Evolutionary conservation across 2,329 filamentous ascomycete species (phyloP).

Genomic region (Exserohilum rostratum): DNA sequence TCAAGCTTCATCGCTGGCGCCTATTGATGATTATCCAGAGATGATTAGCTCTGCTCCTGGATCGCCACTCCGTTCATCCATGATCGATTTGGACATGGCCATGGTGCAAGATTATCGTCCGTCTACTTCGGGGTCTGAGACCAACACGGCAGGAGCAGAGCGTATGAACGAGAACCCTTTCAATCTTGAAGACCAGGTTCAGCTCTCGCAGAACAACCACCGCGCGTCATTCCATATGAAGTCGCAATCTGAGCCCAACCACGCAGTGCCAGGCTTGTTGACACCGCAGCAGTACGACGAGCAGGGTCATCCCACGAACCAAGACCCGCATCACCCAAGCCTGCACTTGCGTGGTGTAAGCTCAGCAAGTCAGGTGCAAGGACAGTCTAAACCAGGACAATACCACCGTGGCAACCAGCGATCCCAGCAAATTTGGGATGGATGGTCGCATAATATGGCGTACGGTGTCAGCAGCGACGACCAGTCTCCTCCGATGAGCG

Average conservation of each 20-base stretch:
- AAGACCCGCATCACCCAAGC: constrained; percentile 35
- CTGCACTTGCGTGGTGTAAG: constrained; percentile 45
- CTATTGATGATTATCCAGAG: constrained; percentile 48
- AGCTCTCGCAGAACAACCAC: constrained; percentile 47
- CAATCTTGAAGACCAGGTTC: constrained; percentile 55
- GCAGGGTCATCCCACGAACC: constrained; percentile 40
- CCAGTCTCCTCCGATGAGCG: constrained; percentile 39
- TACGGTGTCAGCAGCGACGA: constrained; percentile 41
- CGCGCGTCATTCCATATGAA: constrained; percentile 49
- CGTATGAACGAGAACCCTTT: constrained; percentile 56
- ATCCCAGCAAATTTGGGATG: constrained; percentile 41
- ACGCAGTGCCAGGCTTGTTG: constrained; percentile 44
- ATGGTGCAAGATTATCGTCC: constrained; percentile 52
- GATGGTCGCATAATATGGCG: constrained; percentile 42
- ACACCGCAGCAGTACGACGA: constrained; percentile 46
- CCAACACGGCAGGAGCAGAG: constrained; percentile 47
- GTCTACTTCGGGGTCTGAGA: constrained; percentile 50
- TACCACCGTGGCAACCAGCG: constrained; percentile 34
- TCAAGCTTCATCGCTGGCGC: constrained; percentile 49
- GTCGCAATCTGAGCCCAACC: constrained; percentile 50
- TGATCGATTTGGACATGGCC: constrained; percentile 53
- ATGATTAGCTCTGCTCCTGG: constrained; percentile 39
- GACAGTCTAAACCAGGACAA: constrained; percentile 27
- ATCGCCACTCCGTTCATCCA: constrained; percentile 49
- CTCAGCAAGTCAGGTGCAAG: constrained; percentile 44